These are phyloP conservation scores for Rutstroemia sp. DNA, from an alignment of 2,329 filamentous ascomycete species.

Conservation along the genomic window DNA sequence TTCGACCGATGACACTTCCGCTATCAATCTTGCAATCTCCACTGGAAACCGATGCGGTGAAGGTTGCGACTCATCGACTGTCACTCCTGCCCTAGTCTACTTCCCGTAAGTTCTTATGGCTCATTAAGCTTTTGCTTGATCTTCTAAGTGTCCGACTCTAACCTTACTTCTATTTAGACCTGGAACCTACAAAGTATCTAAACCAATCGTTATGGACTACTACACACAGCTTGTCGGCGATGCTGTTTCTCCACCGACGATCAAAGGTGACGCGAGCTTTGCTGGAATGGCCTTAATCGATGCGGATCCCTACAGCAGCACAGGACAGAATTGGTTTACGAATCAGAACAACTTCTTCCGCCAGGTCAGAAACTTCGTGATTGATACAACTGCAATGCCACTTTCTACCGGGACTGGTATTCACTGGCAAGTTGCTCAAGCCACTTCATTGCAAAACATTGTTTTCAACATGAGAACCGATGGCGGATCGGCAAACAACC, in stretches of 20 bases:
- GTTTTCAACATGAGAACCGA: conserved; percentile 71
- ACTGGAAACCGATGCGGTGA: conserved; percentile 73
- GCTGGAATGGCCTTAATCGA: conserved; percentile 84
- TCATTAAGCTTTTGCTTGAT: too few relatives aligned
- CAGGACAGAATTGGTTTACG: conserved; percentile 66
- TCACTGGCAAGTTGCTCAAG: conserved; percentile 82
- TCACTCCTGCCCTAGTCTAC: conserved; percentile 81
- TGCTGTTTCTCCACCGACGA: conserved; percentile 59
- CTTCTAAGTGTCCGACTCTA: not conserved
- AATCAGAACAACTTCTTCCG: conserved; percentile 62
- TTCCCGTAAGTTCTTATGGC: conserved; percentile 40
- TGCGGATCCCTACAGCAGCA: conserved; percentile 69
- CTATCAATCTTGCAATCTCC: conserved; percentile 78
- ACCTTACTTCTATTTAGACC: conserved; percentile 36
- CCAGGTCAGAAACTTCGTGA: conserved; percentile 72
- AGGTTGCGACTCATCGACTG: conserved; percentile 76
- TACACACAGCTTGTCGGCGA: conserved; percentile 92
- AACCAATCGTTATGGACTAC: conserved; percentile 77
- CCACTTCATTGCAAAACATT: conserved; percentile 73
- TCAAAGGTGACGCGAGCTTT: conserved; percentile 69
- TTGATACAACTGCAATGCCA: conserved; percentile 64
- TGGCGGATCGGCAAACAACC: conserved; percentile 54
- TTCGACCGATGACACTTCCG: conserved; percentile 70
- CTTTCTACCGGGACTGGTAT: conserved; percentile 58
- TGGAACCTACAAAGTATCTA: conserved; percentile 76